Conservation (phyloP, 2,329 filamentous ascomycete species). For the Harringtonia aguacate region DNA sequence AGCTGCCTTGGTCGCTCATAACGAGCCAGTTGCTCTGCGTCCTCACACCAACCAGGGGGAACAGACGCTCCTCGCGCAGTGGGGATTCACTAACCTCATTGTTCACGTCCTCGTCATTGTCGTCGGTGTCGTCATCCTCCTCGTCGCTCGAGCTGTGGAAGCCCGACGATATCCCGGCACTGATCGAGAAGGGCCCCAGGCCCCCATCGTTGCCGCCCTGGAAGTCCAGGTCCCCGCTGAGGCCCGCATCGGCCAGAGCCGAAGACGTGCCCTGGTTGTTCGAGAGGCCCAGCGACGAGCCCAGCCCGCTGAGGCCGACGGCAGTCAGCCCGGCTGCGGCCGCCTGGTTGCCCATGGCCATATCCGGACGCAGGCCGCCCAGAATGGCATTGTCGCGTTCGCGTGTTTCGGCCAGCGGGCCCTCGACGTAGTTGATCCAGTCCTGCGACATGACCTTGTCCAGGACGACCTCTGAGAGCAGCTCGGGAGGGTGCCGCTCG, state of each 20-base stretch:
- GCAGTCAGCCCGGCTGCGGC: constrained; percentile 33
- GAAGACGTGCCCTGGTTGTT: constrained; percentile 40
- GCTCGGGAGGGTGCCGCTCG: constrained; percentile 81
- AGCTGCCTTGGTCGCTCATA: no score
- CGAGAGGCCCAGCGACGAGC: constrained; percentile 24
- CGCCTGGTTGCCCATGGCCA: constrained; percentile 70
- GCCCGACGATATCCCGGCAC: constrained; percentile 65
- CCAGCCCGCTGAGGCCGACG: constrained; percentile 36
- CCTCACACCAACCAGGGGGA: not conserved
- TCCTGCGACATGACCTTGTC: constrained; percentile 81
- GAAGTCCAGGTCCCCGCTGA: constrained; percentile 58
- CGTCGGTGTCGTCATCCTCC: constrained; percentile 89
- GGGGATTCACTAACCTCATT: constrained; percentile 48
- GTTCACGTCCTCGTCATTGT: constrained; percentile 65
- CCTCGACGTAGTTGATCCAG: constrained; percentile 93
- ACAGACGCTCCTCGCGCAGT: no score
- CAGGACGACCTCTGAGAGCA: constrained; percentile 72
- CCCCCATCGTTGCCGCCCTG: constrained; percentile 48
- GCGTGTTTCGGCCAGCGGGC: constrained; percentile 81
- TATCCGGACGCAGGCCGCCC: constrained; percentile 85
- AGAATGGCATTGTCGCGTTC: constrained; percentile 98
- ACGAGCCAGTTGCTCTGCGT: not conserved
- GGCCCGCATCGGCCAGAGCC: constrained; percentile 68
- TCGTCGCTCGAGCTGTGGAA: constrained; percentile 94
- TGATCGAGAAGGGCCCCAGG: constrained; percentile 57